phyloP scores from a whole-genome alignment of 2,329 filamentous ascomycete genomes.

The Colletotrichum sp. region DNA sequence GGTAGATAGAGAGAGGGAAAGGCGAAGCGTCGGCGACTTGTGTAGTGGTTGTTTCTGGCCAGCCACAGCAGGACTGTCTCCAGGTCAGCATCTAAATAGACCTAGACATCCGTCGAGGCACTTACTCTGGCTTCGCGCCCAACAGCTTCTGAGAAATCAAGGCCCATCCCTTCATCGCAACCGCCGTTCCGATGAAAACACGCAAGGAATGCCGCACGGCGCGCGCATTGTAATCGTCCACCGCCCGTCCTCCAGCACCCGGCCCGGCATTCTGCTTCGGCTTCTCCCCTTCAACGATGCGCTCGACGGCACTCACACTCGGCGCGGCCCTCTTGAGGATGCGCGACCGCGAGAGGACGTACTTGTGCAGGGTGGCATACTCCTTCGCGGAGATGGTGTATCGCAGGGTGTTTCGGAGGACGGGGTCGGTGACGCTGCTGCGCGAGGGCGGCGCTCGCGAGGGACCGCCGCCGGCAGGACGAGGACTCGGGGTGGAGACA shows the following conservation, averaged over 20 bases:
- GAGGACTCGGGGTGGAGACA: background rate
- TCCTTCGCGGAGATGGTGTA: constrained; percentile 87
- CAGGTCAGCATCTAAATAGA: background rate
- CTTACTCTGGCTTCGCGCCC: constrained; percentile 51
- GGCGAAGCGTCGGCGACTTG: constrained; percentile 73
- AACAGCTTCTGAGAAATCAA: constrained; percentile 58
- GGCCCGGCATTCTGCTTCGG: constrained; percentile 25
- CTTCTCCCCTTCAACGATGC: constrained; percentile 40
- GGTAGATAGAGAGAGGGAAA: constrained; percentile 82
- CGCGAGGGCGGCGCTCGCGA: constrained; percentile 10
- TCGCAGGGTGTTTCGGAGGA: constrained; percentile 84
- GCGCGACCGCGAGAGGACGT: constrained; percentile 76
- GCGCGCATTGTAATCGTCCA: constrained; percentile 71
- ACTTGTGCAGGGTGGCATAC: constrained; percentile 84
- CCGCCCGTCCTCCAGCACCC: constrained; percentile 32
- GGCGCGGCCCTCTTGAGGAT: constrained; percentile 60
- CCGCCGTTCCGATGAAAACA: constrained; percentile 69
- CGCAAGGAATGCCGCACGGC: constrained; percentile 74
- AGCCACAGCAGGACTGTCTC: constrained; percentile 27
- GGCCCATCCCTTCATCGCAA: constrained; percentile 63
- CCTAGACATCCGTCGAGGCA: background rate
- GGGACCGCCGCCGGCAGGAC: constrained; percentile 2
- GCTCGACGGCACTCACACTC: constrained; percentile 59
- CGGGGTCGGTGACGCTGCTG: constrained; percentile 57
- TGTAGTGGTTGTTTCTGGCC: constrained; percentile 58